These are phyloP conservation scores for Plantago major DNA, from an alignment of 257 asterid genomes.

Conservation along the genomic window DNA sequence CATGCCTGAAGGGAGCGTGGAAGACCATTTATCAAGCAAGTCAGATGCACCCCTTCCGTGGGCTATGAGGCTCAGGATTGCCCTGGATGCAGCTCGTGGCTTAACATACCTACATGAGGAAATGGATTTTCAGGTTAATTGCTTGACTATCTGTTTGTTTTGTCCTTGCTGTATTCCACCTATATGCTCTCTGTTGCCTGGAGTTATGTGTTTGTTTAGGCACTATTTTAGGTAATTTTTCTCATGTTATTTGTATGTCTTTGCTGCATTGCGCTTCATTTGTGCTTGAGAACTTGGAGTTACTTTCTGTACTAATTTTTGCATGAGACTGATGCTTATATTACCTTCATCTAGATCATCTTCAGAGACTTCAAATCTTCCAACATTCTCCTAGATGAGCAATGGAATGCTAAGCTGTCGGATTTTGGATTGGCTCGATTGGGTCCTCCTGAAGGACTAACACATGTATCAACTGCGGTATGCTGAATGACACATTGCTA, in stretches of 20 bases:
- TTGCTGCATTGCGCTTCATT: no score
- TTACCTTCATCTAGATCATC: slow-evolving; percentile 39
- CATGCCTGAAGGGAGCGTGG: slow-evolving; percentile 91
- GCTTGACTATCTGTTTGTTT: slow-evolving; percentile 1
- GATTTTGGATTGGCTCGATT: slow-evolving; percentile 72
- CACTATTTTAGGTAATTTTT: no score
- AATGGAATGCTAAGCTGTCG: slow-evolving; percentile 68
- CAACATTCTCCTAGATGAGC: slow-evolving; percentile 58
- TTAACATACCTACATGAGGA: slow-evolving; percentile 83
- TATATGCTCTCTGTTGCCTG: background rate
- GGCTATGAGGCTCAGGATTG: slow-evolving; percentile 81
- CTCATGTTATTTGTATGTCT: no score
- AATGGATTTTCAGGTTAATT: slow-evolving; percentile 92
- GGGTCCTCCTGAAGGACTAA: slow-evolving; percentile 65
- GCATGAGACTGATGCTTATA: slow-evolving; percentile 6
- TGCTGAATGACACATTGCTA: slow-evolving; percentile 6
- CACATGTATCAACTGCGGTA: slow-evolving; percentile 70
- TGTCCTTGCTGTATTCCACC: background rate
- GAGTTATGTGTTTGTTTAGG: no score
- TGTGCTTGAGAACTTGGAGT: background rate
- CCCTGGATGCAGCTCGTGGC: slow-evolving; percentile 91
- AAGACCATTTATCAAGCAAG: slow-evolving; percentile 66
- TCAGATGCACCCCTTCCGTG: slow-evolving; percentile 68
- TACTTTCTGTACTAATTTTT: no score
- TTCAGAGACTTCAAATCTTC: slow-evolving; percentile 68